Evolutionary conservation across 2,329 filamentous ascomycete genomes (phyloP), one percentile per base, ranked within the genome.

Genomic region (Fusarium tanahbumbuense): DNA sequence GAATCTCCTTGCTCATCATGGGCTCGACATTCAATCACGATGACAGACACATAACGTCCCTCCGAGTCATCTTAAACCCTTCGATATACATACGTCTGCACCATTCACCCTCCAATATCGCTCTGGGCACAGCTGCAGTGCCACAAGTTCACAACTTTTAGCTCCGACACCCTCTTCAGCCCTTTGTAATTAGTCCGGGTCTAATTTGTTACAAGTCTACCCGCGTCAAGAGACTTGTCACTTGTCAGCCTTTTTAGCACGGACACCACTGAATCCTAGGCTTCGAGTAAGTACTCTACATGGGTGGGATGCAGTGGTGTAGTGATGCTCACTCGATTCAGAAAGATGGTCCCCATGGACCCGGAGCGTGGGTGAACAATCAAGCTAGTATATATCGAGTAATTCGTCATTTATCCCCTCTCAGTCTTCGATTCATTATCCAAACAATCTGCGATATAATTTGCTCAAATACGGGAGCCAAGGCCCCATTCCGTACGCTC

Each of bases 341-440:
- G 55, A 28, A 48, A 44, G 49, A 55, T 53, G 59, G 37, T 56
- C 64, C 61, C 73, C 73, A 75, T 40, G 59, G 34, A 68, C 69
- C 73, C 64, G 73, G 73, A 71, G 54, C 47, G 54, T 75, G 71
- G 73, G 55, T 65, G 69, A 65, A 64, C 48, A 55, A 59, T 37
- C 46, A 55, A 64, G 60, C 59, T 56, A 65, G 56, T 40, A 65
- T 55, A 55, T 22, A 32, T 55, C 25, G 37, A 45, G 49, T 57
- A 32, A 53, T 25, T 55, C 16, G 20, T 49, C 30, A 37, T 25
- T 30, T 27, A 28, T 27, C 23, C 18, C 25, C 18, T 23, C 45
- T 40, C 34, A 32, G 22, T 32, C 41, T 47, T 58, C 45, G 27
- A n/a, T n/a, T 20, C 25, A 37, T n/a, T 52, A 15, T 37, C 9